phyloP scores from a whole-genome alignment of 106 monocot genomes.

The Agapanthus africanus region DNA sequence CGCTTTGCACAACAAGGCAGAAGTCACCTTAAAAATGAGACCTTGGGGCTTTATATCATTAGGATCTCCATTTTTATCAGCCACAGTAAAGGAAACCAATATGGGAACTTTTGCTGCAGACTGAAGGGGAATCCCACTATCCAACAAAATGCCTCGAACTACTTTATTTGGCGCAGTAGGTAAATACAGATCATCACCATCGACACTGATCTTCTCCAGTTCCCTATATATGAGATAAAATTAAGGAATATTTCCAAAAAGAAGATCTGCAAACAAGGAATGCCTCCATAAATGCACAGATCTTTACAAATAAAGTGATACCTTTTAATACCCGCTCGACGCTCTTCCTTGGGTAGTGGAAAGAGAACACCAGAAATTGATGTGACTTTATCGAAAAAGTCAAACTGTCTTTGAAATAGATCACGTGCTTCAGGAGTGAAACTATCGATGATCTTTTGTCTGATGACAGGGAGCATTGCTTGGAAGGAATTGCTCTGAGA shows the following conservation, averaged over 20 bases:
- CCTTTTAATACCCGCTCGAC: slow-evolving; percentile 87
- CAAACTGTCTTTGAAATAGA: slow-evolving; percentile 89
- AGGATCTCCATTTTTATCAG: slow-evolving; percentile 78
- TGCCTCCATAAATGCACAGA: neutral
- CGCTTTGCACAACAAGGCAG: neutral
- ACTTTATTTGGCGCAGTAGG: slow-evolving; percentile 93
- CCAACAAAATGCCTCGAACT: slow-evolving; percentile 81
- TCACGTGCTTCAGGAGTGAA: slow-evolving; percentile 84
- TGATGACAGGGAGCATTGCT: slow-evolving; percentile 53
- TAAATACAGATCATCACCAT: slow-evolving; percentile 85
- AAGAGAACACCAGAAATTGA: slow-evolving; percentile 95
- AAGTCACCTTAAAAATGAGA: slow-evolving; percentile 92
- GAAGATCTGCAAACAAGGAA: neutral
- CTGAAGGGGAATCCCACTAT: slow-evolving; percentile 97
- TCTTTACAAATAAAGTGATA: slow-evolving; percentile 9
- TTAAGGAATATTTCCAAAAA: neutral
- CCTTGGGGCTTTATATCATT: slow-evolving; percentile 80
- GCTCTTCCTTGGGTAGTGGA: slow-evolving; percentile 92
- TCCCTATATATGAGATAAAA: slow-evolving; percentile 42
- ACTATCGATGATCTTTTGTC: slow-evolving; percentile 77
- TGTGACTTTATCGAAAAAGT: slow-evolving; percentile 93
- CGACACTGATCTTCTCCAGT: slow-evolving; percentile 73
- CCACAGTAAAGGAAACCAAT: slow-evolving; percentile 95
- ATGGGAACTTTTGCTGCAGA: slow-evolving; percentile 99
- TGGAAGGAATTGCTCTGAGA: slow-evolving; percentile 63